Base-by-base conservation (phyloP, 192 early-diverging fungal genomes). In the Rhizophagus clarus region DNA sequence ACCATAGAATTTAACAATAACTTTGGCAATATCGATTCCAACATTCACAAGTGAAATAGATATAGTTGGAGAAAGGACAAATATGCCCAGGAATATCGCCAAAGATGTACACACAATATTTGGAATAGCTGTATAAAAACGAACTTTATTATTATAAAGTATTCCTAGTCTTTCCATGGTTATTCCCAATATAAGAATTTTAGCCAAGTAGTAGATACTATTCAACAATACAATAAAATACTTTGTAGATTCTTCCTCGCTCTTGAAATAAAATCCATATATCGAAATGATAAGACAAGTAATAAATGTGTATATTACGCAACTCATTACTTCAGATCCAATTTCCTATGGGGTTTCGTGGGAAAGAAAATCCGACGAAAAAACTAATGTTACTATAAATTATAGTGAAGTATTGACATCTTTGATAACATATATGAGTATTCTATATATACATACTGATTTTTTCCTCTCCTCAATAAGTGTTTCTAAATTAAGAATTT, bases 261-360 rank as follows among this genome's bases (percentile, higher is more conserved):
- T 47, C n/a, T 71, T 71, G 40, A 71, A 71, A 24, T 34, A 71
- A 24, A 69, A 42, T 72, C 20, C 70, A 47, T 72, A 47, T 26
- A 72, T 47, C n/a, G 24, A 47, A 72, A 49, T 42, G 70, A 72
- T 72, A n/a, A 72, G 4, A 72, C 22, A 9, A 28, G 42, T 72
- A 47, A 49, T 72, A 72, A 49, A 24, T 49, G 70, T 72, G 42
- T 49, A 72, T 42, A 72, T 26, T 29, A 72, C 42, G 12, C n/a
- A 8, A 47, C 70, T 37, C 20, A 72, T 49, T 72, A 49, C n/a
- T 47, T 72, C 70, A n/a, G 37, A 42, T 26, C 70, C 70, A 11
- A 72, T 72, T 72, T 71, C 69, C 69, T 71, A 71, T 45, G 24
- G 40, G 68, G 61, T 63, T 63, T 63, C 61, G n/a, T 63, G 40